Percentiles rank a stretch among this genome's conserved stretches.
Conservation (phyloP, 495 filamentous ascomycete genomes). For the Xylaria scruposa region DNA sequence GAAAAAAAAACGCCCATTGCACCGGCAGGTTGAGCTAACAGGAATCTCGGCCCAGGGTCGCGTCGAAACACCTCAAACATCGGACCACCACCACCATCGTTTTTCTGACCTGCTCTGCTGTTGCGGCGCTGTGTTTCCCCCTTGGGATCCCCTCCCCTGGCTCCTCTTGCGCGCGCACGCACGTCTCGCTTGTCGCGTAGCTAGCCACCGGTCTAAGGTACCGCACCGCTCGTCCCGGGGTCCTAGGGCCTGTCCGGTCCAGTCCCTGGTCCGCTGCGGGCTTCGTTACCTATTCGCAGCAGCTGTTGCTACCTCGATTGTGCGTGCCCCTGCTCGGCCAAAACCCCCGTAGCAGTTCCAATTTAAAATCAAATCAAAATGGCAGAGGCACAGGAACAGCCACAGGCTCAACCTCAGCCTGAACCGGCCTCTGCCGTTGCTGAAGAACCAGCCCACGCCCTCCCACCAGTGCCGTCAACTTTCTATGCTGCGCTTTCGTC, state of each 20-base stretch:
- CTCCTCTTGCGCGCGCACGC: conserved; percentile 29
- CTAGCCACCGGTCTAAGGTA: conserved; percentile 33
- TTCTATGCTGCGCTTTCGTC: conserved; percentile 32
- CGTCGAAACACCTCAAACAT: conserved; percentile 49
- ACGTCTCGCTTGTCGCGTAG: conserved; percentile 32
- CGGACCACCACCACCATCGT: conserved; percentile 42
- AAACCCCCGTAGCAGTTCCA: conserved; percentile 44
- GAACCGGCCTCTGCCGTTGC: conserved; percentile 45
- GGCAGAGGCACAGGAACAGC: conserved; percentile 47
- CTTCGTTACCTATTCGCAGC: conserved; percentile 45
- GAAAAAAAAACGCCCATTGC: conserved; percentile 44
- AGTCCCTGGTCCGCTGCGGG: conserved; percentile 36
- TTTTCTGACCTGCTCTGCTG: conserved; percentile 36
- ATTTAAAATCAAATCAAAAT: conserved; percentile 50
- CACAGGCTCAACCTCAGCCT: conserved; percentile 49
- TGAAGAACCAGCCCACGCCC: conserved; percentile 45
- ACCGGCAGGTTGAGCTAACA: conserved; percentile 44
- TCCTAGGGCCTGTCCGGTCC: conserved; percentile 31
- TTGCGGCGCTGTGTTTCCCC: conserved; percentile 32
- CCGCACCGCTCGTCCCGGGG: conserved; percentile 29
- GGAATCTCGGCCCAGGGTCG: conserved; percentile 49
- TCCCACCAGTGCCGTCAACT: conserved; percentile 36
- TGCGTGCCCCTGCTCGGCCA: conserved; percentile 44
- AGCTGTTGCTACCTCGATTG: conserved; percentile 37
- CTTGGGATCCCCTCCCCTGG: conserved; percentile 29